A percentile compares a stretch with the other conserved stretches of the same genome.
Evolutionary conservation across 345 rosid species (phyloP).

Genomic region (Gossypium bickii): DNA sequence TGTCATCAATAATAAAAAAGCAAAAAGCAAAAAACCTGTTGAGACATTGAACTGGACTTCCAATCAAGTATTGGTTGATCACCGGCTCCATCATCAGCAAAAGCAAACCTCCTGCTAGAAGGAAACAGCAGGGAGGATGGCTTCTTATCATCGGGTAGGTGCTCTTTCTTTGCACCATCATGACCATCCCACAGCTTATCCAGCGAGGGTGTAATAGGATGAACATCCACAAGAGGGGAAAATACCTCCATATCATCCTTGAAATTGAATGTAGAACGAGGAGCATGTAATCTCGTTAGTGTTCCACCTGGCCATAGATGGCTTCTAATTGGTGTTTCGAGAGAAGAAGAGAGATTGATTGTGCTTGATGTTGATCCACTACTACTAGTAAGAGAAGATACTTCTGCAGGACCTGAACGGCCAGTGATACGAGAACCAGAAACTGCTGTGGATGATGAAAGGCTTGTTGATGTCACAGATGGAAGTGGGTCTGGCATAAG

Average conservation of each 20-base stretch:
- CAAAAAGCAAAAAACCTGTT: conserved; percentile 48
- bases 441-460: conserved; percentile 44
- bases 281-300: conserved; percentile 67
- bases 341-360: conserved; percentile 37
- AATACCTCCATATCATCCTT: conserved; percentile 94
- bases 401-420: conserved; percentile 40
- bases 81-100: conserved; percentile 52
- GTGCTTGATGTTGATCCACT: conserved; percentile 40
- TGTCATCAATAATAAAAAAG: conserved; percentile 8
- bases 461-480: conserved; percentile 51
- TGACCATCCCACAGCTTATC: conserved; percentile 69
- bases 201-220: conserved; percentile 73
- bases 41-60: conserved; percentile 64
- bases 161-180: conserved; percentile 55
- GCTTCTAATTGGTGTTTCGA: conserved; percentile 66
- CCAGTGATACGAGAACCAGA: conserved; percentile 43
- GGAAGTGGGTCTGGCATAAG: conserved; percentile 98
- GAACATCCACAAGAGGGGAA: conserved; percentile 83
- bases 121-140: conserved; percentile 62
- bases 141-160: conserved; percentile 51
- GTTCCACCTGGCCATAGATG: conserved; percentile 67
- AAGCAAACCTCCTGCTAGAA: conserved; percentile 64
- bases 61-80: conserved; percentile 73
- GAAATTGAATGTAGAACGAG: conserved; percentile 57
- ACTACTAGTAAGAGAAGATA: conserved; percentile 30